Conservation (phyloP, 805 yeast genomes). For the Kodamaea restingae region DNA sequence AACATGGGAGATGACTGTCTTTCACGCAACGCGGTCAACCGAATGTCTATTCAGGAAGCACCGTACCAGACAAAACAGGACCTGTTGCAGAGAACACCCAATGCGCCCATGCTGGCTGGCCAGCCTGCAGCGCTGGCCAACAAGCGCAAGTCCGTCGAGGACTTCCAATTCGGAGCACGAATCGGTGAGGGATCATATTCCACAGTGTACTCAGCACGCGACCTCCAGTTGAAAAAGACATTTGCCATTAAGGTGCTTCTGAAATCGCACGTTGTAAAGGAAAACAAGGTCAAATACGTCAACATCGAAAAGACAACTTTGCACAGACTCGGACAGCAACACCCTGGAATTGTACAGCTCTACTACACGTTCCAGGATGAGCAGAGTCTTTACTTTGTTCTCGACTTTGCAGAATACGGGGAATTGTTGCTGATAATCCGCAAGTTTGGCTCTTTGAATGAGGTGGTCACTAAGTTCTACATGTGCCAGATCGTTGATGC, state of each 20-base stretch:
- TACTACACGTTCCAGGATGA: constrained; percentile 95
- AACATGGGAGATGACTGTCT: no score
- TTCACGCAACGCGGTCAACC: no score
- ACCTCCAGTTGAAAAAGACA: constrained; percentile 64
- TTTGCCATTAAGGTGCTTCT: constrained; percentile 91
- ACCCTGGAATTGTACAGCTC: constrained; percentile 90
- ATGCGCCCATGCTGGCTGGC: neutral
- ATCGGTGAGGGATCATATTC: constrained; percentile 97
- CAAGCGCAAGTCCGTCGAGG: constrained; percentile 59
- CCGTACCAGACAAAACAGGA: no score
- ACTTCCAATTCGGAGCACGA: constrained; percentile 82
- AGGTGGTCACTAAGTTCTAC: constrained; percentile 72
- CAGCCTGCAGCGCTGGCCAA: neutral
- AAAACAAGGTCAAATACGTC: constrained; percentile 91
- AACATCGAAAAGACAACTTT: constrained; percentile 90
- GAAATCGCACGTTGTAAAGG: constrained; percentile 89
- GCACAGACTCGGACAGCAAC: constrained; percentile 76
- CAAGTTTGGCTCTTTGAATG: constrained; percentile 72
- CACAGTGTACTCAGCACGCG: constrained; percentile 84
- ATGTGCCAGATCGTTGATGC: constrained; percentile 88
- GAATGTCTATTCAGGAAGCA: no score
- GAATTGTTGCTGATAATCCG: constrained; percentile 79
- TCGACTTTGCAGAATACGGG: constrained; percentile 95
- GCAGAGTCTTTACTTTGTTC: constrained; percentile 78
- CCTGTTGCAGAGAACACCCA: no score